Conservation (phyloP, 805 yeast genomes). For the Starmerella riodocensis region DNA sequence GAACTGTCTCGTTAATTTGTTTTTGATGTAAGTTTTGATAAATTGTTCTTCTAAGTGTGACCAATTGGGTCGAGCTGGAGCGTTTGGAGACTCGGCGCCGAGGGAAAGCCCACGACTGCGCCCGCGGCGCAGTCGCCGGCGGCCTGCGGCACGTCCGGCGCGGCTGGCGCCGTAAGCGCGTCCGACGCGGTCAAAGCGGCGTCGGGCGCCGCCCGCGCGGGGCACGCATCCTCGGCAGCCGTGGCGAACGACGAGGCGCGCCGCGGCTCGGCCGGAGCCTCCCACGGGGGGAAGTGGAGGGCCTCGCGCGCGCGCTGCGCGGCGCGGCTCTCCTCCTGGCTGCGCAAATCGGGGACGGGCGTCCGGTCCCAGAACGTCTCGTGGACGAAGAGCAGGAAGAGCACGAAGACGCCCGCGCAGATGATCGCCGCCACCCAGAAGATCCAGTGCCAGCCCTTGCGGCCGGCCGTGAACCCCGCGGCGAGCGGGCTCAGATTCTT, state of each 20-base stretch:
- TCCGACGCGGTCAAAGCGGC: too few species aligned
- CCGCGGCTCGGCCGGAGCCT: neutral
- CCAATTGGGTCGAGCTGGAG: too few species aligned
- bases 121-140: too few species aligned
- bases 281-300: slow-evolving; percentile 16
- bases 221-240: too few species aligned
- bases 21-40: too few species aligned
- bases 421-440: slow-evolving; percentile 47
- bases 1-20: too few species aligned
- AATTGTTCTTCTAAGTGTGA: too few species aligned
- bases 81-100: too few species aligned
- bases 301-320: slow-evolving; percentile 32
- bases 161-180: too few species aligned
- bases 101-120: too few species aligned
- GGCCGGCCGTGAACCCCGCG: slow-evolving; percentile 39
- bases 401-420: slow-evolving; percentile 34
- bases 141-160: too few species aligned
- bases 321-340: slow-evolving; percentile 35
- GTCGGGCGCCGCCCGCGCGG: too few species aligned
- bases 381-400: slow-evolving; percentile 44
- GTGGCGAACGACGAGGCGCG: neutral
- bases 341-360: slow-evolving; percentile 38
- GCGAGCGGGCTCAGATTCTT: slow-evolving; percentile 46
- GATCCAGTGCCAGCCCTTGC: slow-evolving; percentile 44
- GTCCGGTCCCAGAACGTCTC: slow-evolving; percentile 53